These are phyloP conservation scores for Trichocomaceae sp. DNA, from an alignment of 2,329 filamentous ascomycete genomes.

Conservation along the genomic window DNA sequence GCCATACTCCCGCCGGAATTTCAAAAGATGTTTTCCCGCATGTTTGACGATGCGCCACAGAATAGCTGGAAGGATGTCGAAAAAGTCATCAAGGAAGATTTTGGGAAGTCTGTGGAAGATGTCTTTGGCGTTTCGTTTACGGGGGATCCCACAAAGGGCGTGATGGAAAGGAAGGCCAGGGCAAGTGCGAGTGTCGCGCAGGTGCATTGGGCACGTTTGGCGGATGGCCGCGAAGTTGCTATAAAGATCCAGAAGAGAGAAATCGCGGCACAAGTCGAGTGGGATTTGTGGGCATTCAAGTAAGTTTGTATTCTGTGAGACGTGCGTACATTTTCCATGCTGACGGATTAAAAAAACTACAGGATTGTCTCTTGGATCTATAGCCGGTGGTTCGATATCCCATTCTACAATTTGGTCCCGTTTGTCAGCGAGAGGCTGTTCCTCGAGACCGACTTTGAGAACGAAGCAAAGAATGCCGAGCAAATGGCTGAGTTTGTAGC, in stretches of 20 bases:
- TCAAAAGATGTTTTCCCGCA: conserved; percentile 87
- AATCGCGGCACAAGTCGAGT: conserved; percentile 82
- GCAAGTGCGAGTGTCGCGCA: conserved; percentile 88
- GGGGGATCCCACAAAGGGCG: conserved; percentile 55
- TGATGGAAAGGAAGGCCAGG: conserved; percentile 65
- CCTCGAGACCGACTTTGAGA: conserved; percentile 89
- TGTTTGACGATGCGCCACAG: conserved; percentile 98
- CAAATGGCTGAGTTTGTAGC: conserved; percentile 73
- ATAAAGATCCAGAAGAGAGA: conserved; percentile 96
- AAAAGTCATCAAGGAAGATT: conserved; percentile 78
- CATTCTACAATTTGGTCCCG: conserved; percentile 81
- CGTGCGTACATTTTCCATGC: background rate
- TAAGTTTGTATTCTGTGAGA: conserved; percentile 23
- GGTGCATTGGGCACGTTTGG: conserved; percentile 85
- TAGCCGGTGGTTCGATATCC: conserved; percentile 84
- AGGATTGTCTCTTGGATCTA: conserved; percentile 73
- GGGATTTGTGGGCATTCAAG: conserved; percentile 96
- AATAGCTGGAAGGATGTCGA: conserved; percentile 82
- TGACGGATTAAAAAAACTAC: conserved; percentile 15
- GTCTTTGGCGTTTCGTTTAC: conserved; percentile 85
- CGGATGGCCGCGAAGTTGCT: conserved; percentile 84
- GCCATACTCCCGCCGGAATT: conserved; percentile 90
- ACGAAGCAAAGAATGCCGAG: conserved; percentile 83
- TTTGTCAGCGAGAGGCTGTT: conserved; percentile 88
- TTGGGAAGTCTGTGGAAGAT: conserved; percentile 76